Evolutionary conservation across 805 yeast species (phyloP), one percentile per base, ranked within the genome.

Genomic region (Wickerhamiella shivajii): DNA sequence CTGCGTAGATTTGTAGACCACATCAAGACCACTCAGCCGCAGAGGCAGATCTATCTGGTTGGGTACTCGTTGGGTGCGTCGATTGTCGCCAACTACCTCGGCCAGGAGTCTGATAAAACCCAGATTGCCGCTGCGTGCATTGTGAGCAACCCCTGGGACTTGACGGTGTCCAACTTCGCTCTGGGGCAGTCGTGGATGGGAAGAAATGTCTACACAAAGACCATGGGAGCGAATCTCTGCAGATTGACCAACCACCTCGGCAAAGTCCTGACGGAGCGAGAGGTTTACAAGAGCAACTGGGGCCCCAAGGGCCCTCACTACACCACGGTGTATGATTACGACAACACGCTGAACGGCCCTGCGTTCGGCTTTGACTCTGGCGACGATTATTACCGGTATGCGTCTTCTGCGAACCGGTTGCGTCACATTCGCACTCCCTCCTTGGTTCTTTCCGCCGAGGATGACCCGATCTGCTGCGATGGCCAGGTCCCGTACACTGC

Each of bases 51-150:
- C 37, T 74, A 67, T 47, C 65, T 74, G 20, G 71, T 69, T n/a
- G 93, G 93, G 3, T 75, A 74, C 47, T 75, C 85, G n/a, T 64
- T 80, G 34, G 93, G 93, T 2, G 85, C 77, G 0, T 64, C 74
- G 3, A 64, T 80, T 20, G 58, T 79, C 39, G 65, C 77, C 18
- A 81, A 80, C 49, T 80, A 73, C 51, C 50, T 80, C 14, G 87
- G 84, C 7, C 76, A 70, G 46, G 73, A 71, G 43, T 69, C 67
- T 8, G 38, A 32, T 3, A 39, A 40, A 17, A 39, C 53, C 6
- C 55, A 56, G 12, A 49, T 72, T 23, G 58, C 59, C 20, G 71
- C 75, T 17, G 84, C 79, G 1, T 61, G 67, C 25, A 60, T 72
- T 4, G 63, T 79, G 6, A 73, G 77, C 24, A 60, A 63, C 35